A percentile compares a stretch with the other conserved stretches of the same genome.
These are phyloP conservation scores for Cavenderia fasciculata DNA, from an alignment of 78 protist species.

Conservation along the genomic window DNA sequence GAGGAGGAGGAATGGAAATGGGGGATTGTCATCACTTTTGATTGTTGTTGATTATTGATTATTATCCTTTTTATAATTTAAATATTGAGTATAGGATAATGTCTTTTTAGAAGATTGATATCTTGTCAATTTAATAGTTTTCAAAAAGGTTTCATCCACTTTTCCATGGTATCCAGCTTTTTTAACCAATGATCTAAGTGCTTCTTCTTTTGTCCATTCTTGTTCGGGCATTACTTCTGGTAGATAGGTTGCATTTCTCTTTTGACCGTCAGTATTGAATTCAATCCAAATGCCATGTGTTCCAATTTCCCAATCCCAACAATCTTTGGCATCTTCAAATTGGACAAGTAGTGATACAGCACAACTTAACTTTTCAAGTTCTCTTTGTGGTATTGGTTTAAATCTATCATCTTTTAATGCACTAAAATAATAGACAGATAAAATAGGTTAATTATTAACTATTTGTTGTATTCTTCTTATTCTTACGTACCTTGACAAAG, in stretches of 20 bases:
- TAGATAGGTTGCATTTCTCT: constrained; percentile 44
- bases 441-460: too few species aligned
- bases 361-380: constrained; percentile 51
- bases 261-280: constrained; percentile 19
- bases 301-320: constrained; percentile 83
- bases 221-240: constrained; percentile 85
- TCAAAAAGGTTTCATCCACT: background rate
- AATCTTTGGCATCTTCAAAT: constrained; percentile 63
- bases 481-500: constrained; percentile 33
- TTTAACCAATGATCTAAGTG: constrained; percentile 51
- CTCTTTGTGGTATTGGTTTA: constrained; percentile 36
- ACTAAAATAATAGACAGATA: too few species aligned
- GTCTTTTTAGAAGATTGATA: constrained; percentile 61
- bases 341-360: constrained; percentile 56
- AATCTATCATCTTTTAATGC: constrained; percentile 78
- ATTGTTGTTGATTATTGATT: background rate
- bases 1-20: too few species aligned
- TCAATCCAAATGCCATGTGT: constrained; percentile 81
- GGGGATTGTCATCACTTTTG: too few species aligned
- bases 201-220: constrained; percentile 73
- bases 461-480: too few species aligned
- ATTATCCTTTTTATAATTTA: background rate
- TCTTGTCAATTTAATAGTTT: constrained; percentile 54
- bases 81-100: constrained; percentile 27
- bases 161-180: constrained; percentile 80